Percentiles rank a stretch among this genome's conserved stretches.
These are phyloP conservation scores for Phoma sp. DNA, from an alignment of 2,329 filamentous ascomycete genomes.

Conservation along the genomic window DNA sequence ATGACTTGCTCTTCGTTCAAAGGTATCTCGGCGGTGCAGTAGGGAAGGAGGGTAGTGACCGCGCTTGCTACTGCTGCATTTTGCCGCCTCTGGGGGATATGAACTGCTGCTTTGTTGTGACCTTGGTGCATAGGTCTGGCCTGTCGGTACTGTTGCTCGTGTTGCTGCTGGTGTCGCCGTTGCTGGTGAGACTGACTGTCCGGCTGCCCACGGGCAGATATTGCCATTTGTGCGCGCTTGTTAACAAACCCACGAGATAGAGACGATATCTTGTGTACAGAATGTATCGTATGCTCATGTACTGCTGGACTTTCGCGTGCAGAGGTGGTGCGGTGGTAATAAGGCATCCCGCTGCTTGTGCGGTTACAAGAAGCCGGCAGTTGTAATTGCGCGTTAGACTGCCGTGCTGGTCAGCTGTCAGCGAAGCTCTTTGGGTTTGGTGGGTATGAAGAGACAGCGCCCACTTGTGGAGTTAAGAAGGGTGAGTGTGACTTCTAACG, in stretches of 20 bases:
- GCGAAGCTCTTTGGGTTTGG: background rate
- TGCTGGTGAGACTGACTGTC: background rate
- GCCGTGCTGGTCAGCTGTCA: background rate
- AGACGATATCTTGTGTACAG: background rate
- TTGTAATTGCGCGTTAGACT: background rate
- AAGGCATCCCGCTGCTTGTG: background rate
- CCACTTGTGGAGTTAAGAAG: background rate
- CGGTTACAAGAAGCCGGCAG: background rate
- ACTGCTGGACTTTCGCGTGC: background rate
- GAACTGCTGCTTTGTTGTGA: background rate
- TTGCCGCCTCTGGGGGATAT: background rate
- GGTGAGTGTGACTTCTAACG: background rate
- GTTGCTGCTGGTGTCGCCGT: background rate
- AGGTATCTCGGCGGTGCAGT: conserved; percentile 33
- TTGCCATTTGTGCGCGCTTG: background rate
- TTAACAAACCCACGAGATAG: conserved; percentile 20
- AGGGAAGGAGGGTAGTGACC: conserved; percentile 36
- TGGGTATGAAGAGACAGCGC: too few relatives aligned
- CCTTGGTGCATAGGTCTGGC: background rate
- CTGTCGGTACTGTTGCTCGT: background rate
- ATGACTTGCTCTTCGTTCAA: conserved; percentile 37
- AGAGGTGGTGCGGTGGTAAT: background rate
- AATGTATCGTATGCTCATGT: background rate
- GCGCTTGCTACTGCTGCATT: conserved; percentile 4
- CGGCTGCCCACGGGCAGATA: background rate